Conservation (phyloP, 2,329 filamentous ascomycete genomes). For the Plectosphaerella plurivora region DNA sequence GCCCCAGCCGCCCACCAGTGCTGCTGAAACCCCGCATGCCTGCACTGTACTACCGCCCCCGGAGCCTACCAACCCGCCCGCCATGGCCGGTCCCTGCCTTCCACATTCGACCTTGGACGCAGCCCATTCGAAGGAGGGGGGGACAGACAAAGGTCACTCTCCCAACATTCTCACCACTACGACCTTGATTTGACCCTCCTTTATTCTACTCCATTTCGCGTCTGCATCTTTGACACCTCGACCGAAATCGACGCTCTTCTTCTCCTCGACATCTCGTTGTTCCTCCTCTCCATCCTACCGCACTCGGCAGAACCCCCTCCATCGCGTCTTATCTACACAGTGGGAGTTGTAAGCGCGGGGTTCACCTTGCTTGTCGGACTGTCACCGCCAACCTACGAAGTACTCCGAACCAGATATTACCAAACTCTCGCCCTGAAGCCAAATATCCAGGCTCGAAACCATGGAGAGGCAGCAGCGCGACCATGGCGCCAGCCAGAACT, state of each 20-base stretch:
- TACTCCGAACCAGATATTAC: background rate
- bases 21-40: background rate
- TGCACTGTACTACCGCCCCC: background rate
- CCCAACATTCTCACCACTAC: background rate
- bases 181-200: background rate
- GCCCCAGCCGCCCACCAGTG: background rate
- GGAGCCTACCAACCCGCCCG: background rate
- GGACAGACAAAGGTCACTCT: background rate
- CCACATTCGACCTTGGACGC: background rate
- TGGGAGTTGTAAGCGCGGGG: background rate
- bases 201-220: background rate
- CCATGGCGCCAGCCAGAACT: slow-evolving; percentile 16
- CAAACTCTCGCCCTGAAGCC: background rate
- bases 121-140: background rate
- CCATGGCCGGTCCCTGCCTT: background rate
- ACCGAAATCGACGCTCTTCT: too few species aligned
- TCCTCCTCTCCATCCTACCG: background rate
- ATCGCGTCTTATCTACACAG: background rate
- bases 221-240: too few species aligned
- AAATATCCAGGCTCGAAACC: background rate
- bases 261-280: background rate
- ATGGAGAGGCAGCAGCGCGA: slow-evolving; percentile 12
- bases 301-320: background rate
- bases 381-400: too few species aligned
- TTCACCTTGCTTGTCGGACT: background rate